Percentiles rank a stretch among this genome's conserved stretches.
phyloP scores from a whole-genome alignment of 2,329 filamentous ascomycete genomes.

The Phyllosticta paracitricarpa region DNA sequence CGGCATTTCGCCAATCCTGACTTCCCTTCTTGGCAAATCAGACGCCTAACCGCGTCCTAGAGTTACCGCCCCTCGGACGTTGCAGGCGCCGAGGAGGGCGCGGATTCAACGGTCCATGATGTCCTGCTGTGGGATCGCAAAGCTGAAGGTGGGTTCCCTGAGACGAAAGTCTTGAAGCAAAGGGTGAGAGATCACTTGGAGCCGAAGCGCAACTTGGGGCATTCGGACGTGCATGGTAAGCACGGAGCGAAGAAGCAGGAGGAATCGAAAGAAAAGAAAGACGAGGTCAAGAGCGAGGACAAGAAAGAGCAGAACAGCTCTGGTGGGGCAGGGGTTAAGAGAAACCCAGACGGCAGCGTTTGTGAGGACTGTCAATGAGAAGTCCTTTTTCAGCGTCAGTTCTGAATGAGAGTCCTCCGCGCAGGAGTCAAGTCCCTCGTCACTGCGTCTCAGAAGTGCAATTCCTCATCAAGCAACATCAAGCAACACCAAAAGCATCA shows the following conservation, averaged over 20 bases:
- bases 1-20: background rate
- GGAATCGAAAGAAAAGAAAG: background rate
- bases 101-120: slow-evolving; percentile 29
- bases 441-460: background rate
- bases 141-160: slow-evolving; percentile 78
- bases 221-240: slow-evolving; percentile 42
- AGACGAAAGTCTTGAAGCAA: slow-evolving; percentile 85
- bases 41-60: background rate
- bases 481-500: too few species aligned
- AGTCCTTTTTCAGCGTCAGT: background rate
- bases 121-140: slow-evolving; percentile 81
- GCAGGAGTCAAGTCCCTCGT: background rate
- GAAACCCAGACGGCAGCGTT: slow-evolving; percentile 24
- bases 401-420: background rate
- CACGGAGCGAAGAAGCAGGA: slow-evolving; percentile 16
- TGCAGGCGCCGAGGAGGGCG: background rate
- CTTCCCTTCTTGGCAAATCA: background rate
- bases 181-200: slow-evolving; percentile 73
- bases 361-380: slow-evolving; percentile 28
- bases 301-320: slow-evolving; percentile 8
- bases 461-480: too few species aligned
- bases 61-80: slow-evolving; percentile 3
- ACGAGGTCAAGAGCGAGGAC: background rate
- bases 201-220: slow-evolving; percentile 67
- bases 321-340: slow-evolving; percentile 15